Base-by-base conservation (phyloP, 2,329 filamentous ascomycete species). In the Onygena corvina region DNA sequence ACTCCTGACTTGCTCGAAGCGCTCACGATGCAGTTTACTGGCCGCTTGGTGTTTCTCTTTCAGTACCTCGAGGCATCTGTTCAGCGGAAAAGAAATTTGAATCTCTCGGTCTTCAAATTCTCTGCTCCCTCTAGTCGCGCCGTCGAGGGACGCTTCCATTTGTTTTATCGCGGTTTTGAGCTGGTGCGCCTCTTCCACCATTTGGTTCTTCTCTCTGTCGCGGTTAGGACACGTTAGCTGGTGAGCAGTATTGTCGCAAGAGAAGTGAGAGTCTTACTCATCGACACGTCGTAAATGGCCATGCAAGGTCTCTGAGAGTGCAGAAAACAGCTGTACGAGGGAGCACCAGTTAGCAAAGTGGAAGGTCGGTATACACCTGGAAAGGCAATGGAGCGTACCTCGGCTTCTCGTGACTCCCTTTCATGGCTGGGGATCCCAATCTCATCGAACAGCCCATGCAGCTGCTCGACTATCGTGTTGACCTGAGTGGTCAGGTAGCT, bases 1-100 rank as follows among this genome's bases (percentile, higher is more conserved):
- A 93, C 87, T 95, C 69, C 86, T 90, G 52, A 96, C 87, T 72
- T 96, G 88, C 63, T 95, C 89, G 60, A 87, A 95, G 53, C 92
- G 83, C 68, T 96, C 89, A 55, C 81, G 83, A 67, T 98, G 89
- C 51, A 92, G 71, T 62, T 84, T 86, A 68, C 79, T 80, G 57
- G 96, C 78, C 47, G 84, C 80, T 51, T 72, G 74, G 61, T 94
- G 84, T 70, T 92, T 94, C 65, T 95, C 88, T 66, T 87, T 90
- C 49, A 98, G 74, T 14, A 67, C 70, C 61, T 84, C 77, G 53
- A 98, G 72, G 64, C 93, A 98, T 57, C 79, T 76, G 42, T 77
- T 80, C 50, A 98, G 74, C 1, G 92, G 92, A 57, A 82, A 92
- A 3, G 88, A 90, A 61, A 98, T 77, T 58, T 80, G 75, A 35